These are phyloP conservation scores for Pythium pyrilobum DNA, from an alignment of 352 stramenopile species.

Conservation along the genomic window DNA sequence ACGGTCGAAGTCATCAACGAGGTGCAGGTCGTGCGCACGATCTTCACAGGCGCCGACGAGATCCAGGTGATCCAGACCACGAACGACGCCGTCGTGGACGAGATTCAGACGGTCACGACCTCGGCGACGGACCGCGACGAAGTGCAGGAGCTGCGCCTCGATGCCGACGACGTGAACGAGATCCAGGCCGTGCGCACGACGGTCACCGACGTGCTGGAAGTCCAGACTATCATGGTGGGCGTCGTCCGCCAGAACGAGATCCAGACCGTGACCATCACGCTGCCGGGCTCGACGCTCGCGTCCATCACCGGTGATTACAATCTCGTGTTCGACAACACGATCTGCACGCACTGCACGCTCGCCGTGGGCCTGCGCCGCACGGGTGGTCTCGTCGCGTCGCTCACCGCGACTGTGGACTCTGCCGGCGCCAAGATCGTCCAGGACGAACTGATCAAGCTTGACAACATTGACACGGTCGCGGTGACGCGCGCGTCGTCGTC, in stretches of 20 bases:
- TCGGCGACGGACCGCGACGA: slow-evolving; percentile 90
- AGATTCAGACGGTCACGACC: slow-evolving; percentile 91
- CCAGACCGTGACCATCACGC: slow-evolving; percentile 76
- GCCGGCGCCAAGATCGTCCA: slow-evolving; percentile 20
- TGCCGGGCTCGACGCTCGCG: slow-evolving; percentile 56
- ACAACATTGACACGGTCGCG: slow-evolving; percentile 49
- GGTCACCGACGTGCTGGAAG: slow-evolving; percentile 68
- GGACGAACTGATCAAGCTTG: slow-evolving; percentile 29
- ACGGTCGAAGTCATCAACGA: slow-evolving; percentile 95
- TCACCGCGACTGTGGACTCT: slow-evolving; percentile 18
- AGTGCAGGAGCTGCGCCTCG: slow-evolving; percentile 80
- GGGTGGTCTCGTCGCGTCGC: slow-evolving; percentile 30
- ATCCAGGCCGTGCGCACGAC: slow-evolving; percentile 88
- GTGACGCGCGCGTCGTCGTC: slow-evolving; percentile 27
- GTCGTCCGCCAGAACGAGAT: slow-evolving; percentile 65
- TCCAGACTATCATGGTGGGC: slow-evolving; percentile 85
- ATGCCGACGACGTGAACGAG: slow-evolving; percentile 88
- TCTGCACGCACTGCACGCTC: slow-evolving; percentile 70
- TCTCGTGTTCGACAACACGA: slow-evolving; percentile 55
- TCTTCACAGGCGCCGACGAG: slow-evolving; percentile 82
- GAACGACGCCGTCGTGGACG: slow-evolving; percentile 66
- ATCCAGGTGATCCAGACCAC: slow-evolving; percentile 83
- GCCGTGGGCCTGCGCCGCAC: slow-evolving; percentile 48
- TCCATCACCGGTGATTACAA: slow-evolving; percentile 40
- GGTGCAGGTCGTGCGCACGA: slow-evolving; percentile 90